Percentiles rank a stretch among this genome's conserved stretches.
These are phyloP conservation scores for Cicer judaicum DNA, from an alignment of 306 rosid genomes.

Conservation along the genomic window DNA sequence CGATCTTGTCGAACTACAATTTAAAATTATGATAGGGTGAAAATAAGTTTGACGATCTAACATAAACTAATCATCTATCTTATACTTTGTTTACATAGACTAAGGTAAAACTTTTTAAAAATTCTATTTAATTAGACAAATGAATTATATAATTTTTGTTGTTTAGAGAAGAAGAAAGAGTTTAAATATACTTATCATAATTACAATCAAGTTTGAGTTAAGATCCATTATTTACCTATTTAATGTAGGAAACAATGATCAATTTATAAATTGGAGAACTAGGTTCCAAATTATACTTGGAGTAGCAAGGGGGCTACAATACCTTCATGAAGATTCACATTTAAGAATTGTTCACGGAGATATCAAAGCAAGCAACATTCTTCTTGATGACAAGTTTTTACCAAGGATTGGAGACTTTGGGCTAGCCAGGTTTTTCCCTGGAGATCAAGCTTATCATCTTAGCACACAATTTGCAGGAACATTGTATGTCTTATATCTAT, in stretches of 20 bases:
- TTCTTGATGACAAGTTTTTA: slow-evolving; percentile 75
- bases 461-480: slow-evolving; percentile 89
- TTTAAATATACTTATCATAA: no score
- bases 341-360: slow-evolving; percentile 75
- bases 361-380: slow-evolving; percentile 91
- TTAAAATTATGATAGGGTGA: no score
- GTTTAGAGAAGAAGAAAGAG: no score
- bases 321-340: slow-evolving; percentile 84
- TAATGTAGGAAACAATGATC: slow-evolving; percentile 56
- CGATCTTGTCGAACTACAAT: no score
- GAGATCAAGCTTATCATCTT: slow-evolving; percentile 79
- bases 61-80: no score
- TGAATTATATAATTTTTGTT: no score
- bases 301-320: slow-evolving; percentile 80
- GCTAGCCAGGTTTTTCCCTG: slow-evolving; percentile 86
- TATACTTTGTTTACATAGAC: no score
- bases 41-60: no score
- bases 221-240: not conserved
- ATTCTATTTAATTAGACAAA: no score
- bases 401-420: slow-evolving; percentile 89
- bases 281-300: slow-evolving; percentile 79
- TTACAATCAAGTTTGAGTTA: no score
- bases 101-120: no score
- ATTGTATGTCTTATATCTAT: slow-evolving; percentile 55
- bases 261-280: slow-evolving; percentile 68